Conservation (phyloP, 106 monocot genomes). For the Chionographis japonica region DNA sequence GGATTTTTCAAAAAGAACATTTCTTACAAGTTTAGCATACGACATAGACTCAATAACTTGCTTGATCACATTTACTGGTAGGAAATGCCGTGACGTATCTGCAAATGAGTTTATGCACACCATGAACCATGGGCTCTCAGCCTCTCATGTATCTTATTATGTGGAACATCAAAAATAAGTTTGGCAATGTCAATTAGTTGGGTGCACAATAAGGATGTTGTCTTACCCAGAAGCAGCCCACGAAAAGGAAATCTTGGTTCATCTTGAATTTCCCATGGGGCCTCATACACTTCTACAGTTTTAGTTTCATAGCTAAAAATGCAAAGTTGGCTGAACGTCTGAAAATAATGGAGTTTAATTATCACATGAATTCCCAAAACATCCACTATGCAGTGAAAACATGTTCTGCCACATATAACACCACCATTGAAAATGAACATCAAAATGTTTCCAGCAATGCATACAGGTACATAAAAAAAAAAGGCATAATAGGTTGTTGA, state of each 20-base stretch:
- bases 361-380: conserved; percentile 12
- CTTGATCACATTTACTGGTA: conserved; percentile 83
- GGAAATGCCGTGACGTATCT: conserved; percentile 92
- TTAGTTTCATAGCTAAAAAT: conserved; percentile 75
- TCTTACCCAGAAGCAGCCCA: conserved; percentile 90
- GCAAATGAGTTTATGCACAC: conserved; percentile 16
- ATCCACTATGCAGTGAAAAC: neutral
- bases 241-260: conserved; percentile 94
- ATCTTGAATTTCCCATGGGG: conserved; percentile 93
- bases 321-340: conserved; percentile 98
- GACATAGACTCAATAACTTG: conserved; percentile 98
- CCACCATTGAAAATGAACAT: neutral
- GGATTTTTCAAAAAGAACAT: conserved; percentile 1
- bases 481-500: too few relatives aligned
- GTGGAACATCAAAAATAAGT: neutral
- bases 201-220: neutral
- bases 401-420: neutral
- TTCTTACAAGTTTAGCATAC: conserved; percentile 89
- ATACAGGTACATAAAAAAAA: too few relatives aligned
- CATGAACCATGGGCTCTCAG: neutral
- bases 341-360: conserved; percentile 16
- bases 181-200: neutral
- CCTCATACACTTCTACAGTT: conserved; percentile 68
- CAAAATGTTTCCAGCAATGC: neutral
- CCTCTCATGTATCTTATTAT: neutral